Conservation (phyloP, 345 rosid species). For the Salix caprea region DNA sequence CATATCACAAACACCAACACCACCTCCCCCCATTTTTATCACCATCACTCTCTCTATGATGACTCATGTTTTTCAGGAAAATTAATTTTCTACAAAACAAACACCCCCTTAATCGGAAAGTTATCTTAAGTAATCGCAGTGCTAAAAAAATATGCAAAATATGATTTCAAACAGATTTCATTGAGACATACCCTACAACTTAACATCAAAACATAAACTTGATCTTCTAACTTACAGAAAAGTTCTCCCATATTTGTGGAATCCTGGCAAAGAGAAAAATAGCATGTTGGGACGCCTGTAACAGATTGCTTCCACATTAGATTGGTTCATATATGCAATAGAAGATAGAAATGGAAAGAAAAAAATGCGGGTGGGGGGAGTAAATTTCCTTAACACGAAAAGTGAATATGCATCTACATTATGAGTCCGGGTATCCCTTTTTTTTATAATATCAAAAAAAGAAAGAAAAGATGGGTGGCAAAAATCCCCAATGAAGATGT, state of each 20-base stretch:
- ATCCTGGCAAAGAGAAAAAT: conserved; percentile 85
- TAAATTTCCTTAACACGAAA: neutral
- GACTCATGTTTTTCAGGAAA: too few relatives aligned
- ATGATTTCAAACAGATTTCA: neutral
- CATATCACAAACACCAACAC: too few relatives aligned
- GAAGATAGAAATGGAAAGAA: neutral
- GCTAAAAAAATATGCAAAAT: neutral
- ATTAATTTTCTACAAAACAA: too few relatives aligned
- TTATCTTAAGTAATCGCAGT: neutral
- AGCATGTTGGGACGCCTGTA: conserved; percentile 95
- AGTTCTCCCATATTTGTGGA: conserved; percentile 92
- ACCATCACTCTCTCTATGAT: too few relatives aligned
- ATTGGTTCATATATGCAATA: neutral
- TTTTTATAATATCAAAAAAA: neutral
- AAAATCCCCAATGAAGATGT: neutral
- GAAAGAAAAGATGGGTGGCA: neutral
- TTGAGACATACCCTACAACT: neutral
- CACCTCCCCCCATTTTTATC: too few relatives aligned
- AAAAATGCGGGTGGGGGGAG: neutral
- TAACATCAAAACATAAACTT: neutral
- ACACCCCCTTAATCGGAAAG: too few relatives aligned
- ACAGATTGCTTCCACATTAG: conserved; percentile 7
- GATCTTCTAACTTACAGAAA: conserved; percentile 48
- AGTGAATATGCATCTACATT: too few relatives aligned
- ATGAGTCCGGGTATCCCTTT: too few relatives aligned